Evolutionary conservation across 108 stramenopile genomes (phyloP).

Genomic region (Fistulifera solaris): DNA sequence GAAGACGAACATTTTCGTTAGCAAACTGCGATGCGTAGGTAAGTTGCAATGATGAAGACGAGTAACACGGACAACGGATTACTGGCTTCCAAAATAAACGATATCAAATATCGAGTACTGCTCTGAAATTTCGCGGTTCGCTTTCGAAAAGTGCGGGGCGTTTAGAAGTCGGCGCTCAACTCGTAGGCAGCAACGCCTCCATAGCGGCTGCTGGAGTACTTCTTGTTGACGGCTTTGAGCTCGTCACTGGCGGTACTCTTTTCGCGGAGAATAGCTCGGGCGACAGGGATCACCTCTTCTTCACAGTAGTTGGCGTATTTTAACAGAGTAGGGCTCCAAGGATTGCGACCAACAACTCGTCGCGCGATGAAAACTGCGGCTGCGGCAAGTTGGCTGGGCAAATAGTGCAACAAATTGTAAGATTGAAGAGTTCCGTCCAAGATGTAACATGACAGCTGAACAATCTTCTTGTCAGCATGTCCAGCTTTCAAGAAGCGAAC

Average conservation of each 20-base stretch:
- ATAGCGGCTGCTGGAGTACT: conserved; percentile 72
- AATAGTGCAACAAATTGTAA: conserved; percentile 78
- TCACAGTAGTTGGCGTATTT: conserved; percentile 80
- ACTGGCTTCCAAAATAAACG: too few relatives aligned
- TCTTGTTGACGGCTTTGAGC: conserved; percentile 78
- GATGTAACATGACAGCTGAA: conserved; percentile 88
- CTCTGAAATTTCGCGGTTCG: too few relatives aligned
- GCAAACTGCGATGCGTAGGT: too few relatives aligned
- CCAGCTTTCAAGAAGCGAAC: conserved; percentile 93
- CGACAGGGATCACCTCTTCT: conserved; percentile 70
- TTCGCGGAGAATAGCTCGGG: conserved; percentile 54
- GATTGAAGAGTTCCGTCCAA: conserved; percentile 92
- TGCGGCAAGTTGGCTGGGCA: conserved; percentile 87
- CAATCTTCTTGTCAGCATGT: conserved; percentile 80
- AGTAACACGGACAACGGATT: too few relatives aligned
- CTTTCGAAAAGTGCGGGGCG: background rate
- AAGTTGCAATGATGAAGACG: too few relatives aligned
- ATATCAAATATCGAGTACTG: too few relatives aligned
- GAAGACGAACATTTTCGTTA: too few relatives aligned
- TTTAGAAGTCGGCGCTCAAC: conserved; percentile 15
- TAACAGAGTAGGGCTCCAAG: conserved; percentile 89
- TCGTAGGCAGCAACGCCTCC: conserved; percentile 66
- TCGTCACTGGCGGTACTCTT: conserved; percentile 39
- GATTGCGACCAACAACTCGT: conserved; percentile 67
- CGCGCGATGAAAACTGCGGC: conserved; percentile 88